Percentiles rank a stretch among this genome's conserved stretches.
phyloP scores from a whole-genome alignment of 1,284 basidiomycete genomes.

The Coniferiporia weirii region DNA sequence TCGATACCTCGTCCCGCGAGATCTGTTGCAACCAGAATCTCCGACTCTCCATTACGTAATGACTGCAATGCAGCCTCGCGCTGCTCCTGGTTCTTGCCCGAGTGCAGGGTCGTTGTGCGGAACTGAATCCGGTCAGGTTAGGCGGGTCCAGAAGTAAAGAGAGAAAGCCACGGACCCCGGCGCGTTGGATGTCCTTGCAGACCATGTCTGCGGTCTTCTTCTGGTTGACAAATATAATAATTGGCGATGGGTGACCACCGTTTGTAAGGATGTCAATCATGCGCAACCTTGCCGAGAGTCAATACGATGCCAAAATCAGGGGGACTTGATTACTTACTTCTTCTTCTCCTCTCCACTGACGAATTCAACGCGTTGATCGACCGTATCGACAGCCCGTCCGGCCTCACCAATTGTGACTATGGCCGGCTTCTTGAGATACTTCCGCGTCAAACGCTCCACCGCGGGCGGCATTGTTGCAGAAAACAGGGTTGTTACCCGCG shows the following conservation, averaged over 20 bases:
- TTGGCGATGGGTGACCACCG: constrained; percentile 78
- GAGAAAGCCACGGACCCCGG: constrained; percentile 51
- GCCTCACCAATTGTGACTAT: constrained; percentile 97
- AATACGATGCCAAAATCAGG: constrained; percentile 3
- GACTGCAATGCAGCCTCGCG: constrained; percentile 88
- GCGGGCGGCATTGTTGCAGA: constrained; percentile 98
- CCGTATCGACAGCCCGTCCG: constrained; percentile 95
- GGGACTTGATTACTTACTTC: constrained; percentile 46
- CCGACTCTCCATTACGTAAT: constrained; percentile 78
- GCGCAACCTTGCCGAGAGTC: constrained; percentile 48
- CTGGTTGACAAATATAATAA: constrained; percentile 99
- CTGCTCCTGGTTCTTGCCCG: constrained; percentile 96
- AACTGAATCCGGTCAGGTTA: constrained; percentile 45
- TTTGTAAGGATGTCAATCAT: constrained; percentile 89
- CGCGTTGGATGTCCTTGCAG: constrained; percentile 83
- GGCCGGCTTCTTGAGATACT: constrained; percentile 90
- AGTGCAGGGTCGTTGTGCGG: constrained; percentile 87
- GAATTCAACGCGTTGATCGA: constrained; percentile 96
- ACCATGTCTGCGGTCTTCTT: constrained; percentile 99
- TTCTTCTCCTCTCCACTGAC: constrained; percentile 91
- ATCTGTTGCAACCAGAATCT: constrained; percentile 93
- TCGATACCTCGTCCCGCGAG: constrained; percentile 98
- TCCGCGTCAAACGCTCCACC: constrained; percentile 90
- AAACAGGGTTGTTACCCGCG: constrained; percentile 88
- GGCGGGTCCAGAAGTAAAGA: constrained; percentile 9